phyloP scores from a whole-genome alignment of 2,329 filamentous ascomycete species.

The Hortaea sp. region DNA sequence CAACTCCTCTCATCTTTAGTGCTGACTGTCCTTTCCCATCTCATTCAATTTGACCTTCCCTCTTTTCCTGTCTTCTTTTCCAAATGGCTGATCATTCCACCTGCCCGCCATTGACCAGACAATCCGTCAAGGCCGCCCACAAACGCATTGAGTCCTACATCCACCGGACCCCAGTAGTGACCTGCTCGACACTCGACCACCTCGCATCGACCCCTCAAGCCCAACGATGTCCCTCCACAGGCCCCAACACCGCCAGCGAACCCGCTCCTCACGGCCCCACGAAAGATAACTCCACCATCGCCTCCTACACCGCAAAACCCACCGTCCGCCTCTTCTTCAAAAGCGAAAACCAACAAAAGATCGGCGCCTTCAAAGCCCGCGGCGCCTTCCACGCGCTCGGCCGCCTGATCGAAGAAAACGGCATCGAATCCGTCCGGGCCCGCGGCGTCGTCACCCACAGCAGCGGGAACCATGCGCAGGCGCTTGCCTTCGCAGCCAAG shows the following conservation, averaged over 20 bases:
- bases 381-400: slow-evolving; percentile 82
- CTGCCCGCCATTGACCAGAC: slow-evolving; percentile 57
- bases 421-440: slow-evolving; percentile 45
- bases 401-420: slow-evolving; percentile 53
- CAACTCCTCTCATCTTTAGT: neutral
- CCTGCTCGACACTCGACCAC: slow-evolving; percentile 61
- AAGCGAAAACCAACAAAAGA: slow-evolving; percentile 83
- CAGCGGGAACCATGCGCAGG: slow-evolving; percentile 89
- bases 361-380: slow-evolving; percentile 86
- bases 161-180: slow-evolving; percentile 75
- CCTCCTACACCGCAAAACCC: slow-evolving; percentile 44
- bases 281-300: neutral
- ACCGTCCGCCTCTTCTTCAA: slow-evolving; percentile 79
- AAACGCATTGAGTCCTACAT: slow-evolving; percentile 63
- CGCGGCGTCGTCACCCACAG: slow-evolving; percentile 83
- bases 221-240: slow-evolving; percentile 9
- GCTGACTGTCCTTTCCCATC: neutral
- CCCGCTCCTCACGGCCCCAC: slow-evolving; percentile 4
- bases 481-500: slow-evolving; percentile 72
- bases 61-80: neutral
- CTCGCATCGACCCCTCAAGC: slow-evolving; percentile 65
- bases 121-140: slow-evolving; percentile 63
- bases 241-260: slow-evolving; percentile 5
- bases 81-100: slow-evolving; percentile 36
- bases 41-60: neutral